Evolutionary conservation across 495 filamentous ascomycete genomes (phyloP).

Genomic region (Penicillium herquei): DNA sequence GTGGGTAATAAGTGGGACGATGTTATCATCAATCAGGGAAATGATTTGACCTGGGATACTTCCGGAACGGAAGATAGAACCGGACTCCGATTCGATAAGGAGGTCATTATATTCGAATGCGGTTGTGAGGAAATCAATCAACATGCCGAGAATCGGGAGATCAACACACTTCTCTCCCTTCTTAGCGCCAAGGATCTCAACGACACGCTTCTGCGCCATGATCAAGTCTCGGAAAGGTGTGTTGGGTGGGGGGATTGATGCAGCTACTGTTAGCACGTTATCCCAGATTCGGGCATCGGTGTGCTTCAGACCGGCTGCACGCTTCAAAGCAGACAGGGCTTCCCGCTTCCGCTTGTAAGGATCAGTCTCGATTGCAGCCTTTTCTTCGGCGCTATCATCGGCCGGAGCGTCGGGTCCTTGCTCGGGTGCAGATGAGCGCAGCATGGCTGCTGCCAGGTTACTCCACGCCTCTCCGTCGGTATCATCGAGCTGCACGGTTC

Average conservation of each 20-base stretch:
- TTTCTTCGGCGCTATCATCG: constrained; percentile 18
- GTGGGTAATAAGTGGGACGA: constrained; percentile 81
- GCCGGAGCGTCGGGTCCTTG: constrained; percentile 31
- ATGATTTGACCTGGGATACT: constrained; percentile 57
- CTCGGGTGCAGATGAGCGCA: constrained; percentile 46
- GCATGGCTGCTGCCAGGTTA: constrained; percentile 83
- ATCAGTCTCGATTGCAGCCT: constrained; percentile 35
- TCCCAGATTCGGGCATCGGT: constrained; percentile 92
- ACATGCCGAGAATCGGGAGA: constrained; percentile 61
- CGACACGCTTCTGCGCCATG: constrained; percentile 65
- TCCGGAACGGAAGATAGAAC: constrained; percentile 38
- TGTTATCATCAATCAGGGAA: constrained; percentile 64
- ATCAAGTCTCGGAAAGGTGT: constrained; percentile 73
- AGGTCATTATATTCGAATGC: constrained; percentile 42
- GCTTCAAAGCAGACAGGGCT: constrained; percentile 79
- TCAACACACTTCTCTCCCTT: constrained; percentile 79
- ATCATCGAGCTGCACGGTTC: constrained; percentile 78
- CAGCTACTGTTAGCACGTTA: constrained; percentile 83
- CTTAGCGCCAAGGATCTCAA: constrained; percentile 66
- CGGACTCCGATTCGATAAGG: constrained; percentile 24
- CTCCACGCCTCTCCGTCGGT: constrained; percentile 91
- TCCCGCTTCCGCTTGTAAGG: constrained; percentile 64
- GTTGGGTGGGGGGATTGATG: constrained; percentile 67
- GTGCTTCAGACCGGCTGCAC: constrained; percentile 75
- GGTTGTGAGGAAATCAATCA: constrained; percentile 68